Evolutionary conservation across 495 filamentous ascomycete species (phyloP), one percentile per base, ranked within the genome.

Genomic region (Penicillium taxi): DNA sequence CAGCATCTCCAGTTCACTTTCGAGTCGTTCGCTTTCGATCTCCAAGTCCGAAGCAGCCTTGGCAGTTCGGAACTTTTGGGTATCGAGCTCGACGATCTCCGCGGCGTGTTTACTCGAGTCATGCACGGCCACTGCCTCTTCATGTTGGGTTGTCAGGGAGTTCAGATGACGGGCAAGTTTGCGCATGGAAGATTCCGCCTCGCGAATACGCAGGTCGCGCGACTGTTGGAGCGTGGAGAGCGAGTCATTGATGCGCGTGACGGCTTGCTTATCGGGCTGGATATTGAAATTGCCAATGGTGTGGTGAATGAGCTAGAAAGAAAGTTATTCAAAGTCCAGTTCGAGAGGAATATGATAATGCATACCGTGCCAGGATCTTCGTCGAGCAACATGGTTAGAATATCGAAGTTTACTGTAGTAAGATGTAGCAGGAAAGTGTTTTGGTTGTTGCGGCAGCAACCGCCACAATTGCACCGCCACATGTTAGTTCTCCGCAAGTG

Each of bases 211-310:
- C 37, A 82, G 70, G 37, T 81, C 74, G 45, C 91, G 87, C 39
- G 83, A 81, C 48, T 84, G 75, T 42, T 84, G 74, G 9, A 96
- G 75, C 0, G 82, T 78, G 5, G 78, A 72, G 40, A 96, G 74
- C 2, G 85, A 88, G 63, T 84, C 81, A 63, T 78, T 75, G 57
- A 96, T 84, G 56, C 90, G 85, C n/a, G 81, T 70, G 31, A 96
- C 77, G 50, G 83, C 81, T 58, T 79, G 68, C 48, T 83, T 88
- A 70, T 98, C 91, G 2, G 84, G 82, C 27, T 75, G 67, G 56
- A 87, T 94, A 66, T 94, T 90, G 76, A 98, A 98, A 70, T 96
- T 94, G 35, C 75, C 71, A 59, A 90, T 80, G 14, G 87, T 93
- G 63, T 90, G 80, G 58, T 80, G 71, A 61, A 96, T 94, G 52